Base-by-base conservation (phyloP, 78 protist species). In the Protostelium mycophagum region DNA sequence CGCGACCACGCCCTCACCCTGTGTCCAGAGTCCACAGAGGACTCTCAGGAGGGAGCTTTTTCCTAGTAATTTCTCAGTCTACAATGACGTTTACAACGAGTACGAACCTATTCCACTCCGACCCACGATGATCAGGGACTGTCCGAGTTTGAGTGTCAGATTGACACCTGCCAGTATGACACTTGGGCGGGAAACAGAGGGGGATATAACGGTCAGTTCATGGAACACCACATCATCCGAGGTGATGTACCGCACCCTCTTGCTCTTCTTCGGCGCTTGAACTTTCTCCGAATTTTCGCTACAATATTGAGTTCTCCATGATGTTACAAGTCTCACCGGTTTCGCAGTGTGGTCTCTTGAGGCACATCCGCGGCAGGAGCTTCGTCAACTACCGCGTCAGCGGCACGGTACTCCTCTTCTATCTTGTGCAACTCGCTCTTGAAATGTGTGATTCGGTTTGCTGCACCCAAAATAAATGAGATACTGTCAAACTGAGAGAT, bases 21-120 rank as follows among this genome's bases (percentile, higher is more conserved):
- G 39, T 39, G 95, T 95, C 98, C 98, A 97, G 35, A 97, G 39
- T 28, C 90, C 98, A 34, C 96, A 96, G n/a, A 97, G 91, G 85
- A 96, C 88, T 84, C 98, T 91, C 89, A 96, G 91, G 36, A 96
- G 84, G 9, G 97, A 93, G 73, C 91, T 88, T 91, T 97, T 96
- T 34, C 97, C 97, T 51, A 16, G 73, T 5, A 51, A 5, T 25
- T 51, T 16, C 16, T 51, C 16, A 5, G 16, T 5, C 73, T 51
- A n/a, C 73, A 16, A 51, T 51, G 73, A 51, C 73, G 16, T 51
- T 51, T 51, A 51, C 73, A 51, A 25, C 73, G 31, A 51, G 16
- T 51, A 51, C 73, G 5, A 5, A 51, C 73, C 73, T 5, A 51
- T 51, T 25, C 73, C 73, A 51, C 73, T 51, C 31, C 73, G 73